Conservation (phyloP, 441 rosid genomes). For the Cnidoscolus chayamansa region DNA sequence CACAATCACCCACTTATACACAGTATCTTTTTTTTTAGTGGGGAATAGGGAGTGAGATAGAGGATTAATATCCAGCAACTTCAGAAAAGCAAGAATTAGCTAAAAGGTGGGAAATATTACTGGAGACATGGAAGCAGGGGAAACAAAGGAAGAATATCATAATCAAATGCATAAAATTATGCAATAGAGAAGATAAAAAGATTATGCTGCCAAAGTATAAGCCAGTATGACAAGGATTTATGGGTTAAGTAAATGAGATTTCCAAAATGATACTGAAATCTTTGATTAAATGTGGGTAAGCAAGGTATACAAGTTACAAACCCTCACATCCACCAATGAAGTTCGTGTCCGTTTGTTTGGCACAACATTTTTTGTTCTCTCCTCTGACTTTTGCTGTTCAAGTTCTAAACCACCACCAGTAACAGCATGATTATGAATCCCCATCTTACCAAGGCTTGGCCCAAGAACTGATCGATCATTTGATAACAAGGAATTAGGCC, state of each 20-base stretch:
- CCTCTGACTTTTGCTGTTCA: slow-evolving; percentile 74
- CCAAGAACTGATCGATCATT: slow-evolving; percentile 64
- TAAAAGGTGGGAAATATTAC: background rate
- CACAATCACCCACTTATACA: background rate
- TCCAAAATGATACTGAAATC: background rate
- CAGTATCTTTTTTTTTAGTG: background rate
- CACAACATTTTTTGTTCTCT: slow-evolving; percentile 59
- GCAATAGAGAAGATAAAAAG: background rate
- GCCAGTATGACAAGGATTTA: background rate
- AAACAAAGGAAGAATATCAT: background rate
- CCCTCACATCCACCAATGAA: slow-evolving; percentile 75
- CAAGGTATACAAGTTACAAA: slow-evolving; percentile 36
- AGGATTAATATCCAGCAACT: background rate
- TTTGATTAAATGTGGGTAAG: background rate
- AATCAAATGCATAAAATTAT: background rate
- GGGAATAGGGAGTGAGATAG: background rate
- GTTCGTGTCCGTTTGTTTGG: slow-evolving; percentile 94
- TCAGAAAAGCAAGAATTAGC: background rate
- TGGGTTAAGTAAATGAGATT: background rate
- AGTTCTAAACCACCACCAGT: slow-evolving; percentile 55
- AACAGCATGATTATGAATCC: slow-evolving; percentile 60
- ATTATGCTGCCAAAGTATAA: background rate
- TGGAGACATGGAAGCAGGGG: background rate
- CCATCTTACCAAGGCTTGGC: slow-evolving; percentile 63
- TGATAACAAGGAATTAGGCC: slow-evolving; percentile 43